Base-by-base conservation (phyloP, 2,329 filamentous ascomycete genomes). In the Aspergillus flavus region DNA sequence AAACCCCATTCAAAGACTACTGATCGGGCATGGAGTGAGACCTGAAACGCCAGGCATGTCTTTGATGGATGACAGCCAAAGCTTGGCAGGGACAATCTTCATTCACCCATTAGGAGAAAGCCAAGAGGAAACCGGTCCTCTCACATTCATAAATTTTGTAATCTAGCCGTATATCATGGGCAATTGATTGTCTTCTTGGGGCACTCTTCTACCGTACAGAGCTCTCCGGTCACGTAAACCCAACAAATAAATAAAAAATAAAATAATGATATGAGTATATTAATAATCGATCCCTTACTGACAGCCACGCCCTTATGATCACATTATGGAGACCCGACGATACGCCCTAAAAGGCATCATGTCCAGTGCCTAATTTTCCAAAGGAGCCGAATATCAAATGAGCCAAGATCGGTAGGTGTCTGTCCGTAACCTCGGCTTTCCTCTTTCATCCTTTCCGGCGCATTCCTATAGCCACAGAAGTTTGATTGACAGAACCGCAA, bases 401-500 rank as follows among this genome's bases (percentile, higher is more conserved):
- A 9, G 50, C 52, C 32, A 54, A 54, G 52, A 39, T 14, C n/a
- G 52, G 52, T 54, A 36, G 48, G 28, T 28, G 26, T 5, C 60
- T 46, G 39, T 21, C 14, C 32, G 11, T 41, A 52, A 30, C 58
- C 57, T 61, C 66, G 66, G 65, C 55, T 68, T 67, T 61, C 66
- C 66, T 58, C 28, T 67, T 68, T 50, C 63, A 67, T 67, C 61
- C 7, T 62, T 63, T 39, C 66, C 61, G 63, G 39, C 43, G 58
- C 48, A 53, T 57, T 53, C 41, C 21, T 5, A 41, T 41, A 39
- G 45, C 57, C 28, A 59, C 19, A 53, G 14, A 54, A 36, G 21
- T 36, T 54, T 14, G 21, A 34, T n/a, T 53, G 50, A 21, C 30
- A 53, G 23, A 34, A 34, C 23, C 14, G 16, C 12, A 10, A 36